A percentile compares a stretch with the other conserved stretches of the same genome.
phyloP scores from a whole-genome alignment of 495 filamentous ascomycete species.

The Haplographium delicatum region DNA sequence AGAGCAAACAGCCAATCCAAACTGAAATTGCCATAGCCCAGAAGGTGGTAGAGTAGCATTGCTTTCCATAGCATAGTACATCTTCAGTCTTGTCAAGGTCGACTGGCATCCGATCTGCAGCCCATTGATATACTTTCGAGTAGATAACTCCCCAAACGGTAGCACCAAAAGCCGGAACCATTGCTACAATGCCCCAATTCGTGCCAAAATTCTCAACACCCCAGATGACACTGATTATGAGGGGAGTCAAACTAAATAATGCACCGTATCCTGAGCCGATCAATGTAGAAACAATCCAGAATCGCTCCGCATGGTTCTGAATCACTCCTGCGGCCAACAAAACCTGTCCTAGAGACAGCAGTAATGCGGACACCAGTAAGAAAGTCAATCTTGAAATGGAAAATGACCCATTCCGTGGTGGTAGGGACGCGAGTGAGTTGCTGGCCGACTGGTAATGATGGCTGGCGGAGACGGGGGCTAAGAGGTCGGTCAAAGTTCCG shows the following conservation, averaged over 20 bases:
- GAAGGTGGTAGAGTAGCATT: conserved; percentile 73
- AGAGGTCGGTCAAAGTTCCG: conserved; percentile 78
- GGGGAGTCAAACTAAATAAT: conserved; percentile 81
- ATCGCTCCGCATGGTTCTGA: conserved; percentile 59
- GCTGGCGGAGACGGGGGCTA: conserved; percentile 61
- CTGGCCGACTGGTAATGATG: conserved; percentile 22
- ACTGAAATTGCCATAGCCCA: conserved; percentile 77
- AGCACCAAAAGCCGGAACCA: conserved; percentile 80
- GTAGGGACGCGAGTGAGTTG: conserved; percentile 24
- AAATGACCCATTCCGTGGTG: conserved; percentile 30
- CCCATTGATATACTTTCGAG: conserved; percentile 70
- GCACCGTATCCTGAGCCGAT: conserved; percentile 91
- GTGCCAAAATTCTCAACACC: conserved; percentile 98
- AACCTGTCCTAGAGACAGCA: conserved; percentile 73
- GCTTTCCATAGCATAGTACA: conserved; percentile 62
- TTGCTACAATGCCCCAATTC: conserved; percentile 93
- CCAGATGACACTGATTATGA: conserved; percentile 92
- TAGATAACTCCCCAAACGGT: conserved; percentile 84
- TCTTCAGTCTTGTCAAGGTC: conserved; percentile 35
- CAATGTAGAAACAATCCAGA: conserved; percentile 73
- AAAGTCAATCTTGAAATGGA: conserved; percentile 74
- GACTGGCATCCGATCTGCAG: conserved; percentile 30
- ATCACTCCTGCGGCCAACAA: conserved; percentile 67
- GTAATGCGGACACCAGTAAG: conserved; percentile 65
- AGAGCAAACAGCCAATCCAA: conserved; percentile 69